phyloP scores from a whole-genome alignment of 164 flowering plant species.

The Protea cynaroides region DNA sequence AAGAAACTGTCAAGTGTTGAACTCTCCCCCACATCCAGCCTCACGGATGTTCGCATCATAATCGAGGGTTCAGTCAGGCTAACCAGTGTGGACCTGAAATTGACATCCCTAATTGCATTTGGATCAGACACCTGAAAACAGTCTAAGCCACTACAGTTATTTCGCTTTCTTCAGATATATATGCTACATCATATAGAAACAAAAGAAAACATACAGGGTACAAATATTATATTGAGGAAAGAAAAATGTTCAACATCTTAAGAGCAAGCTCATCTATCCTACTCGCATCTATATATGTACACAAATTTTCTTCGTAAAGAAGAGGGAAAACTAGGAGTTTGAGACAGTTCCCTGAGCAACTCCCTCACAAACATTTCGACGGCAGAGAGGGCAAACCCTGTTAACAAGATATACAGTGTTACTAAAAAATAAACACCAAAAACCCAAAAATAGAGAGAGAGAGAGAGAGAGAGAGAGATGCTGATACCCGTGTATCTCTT shows the following conservation, averaged over 20 bases:
- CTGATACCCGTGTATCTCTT: conserved; percentile 76
- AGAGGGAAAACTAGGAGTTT: conserved; percentile 15
- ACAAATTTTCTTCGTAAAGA: conserved; percentile 10
- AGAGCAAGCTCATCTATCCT: neutral
- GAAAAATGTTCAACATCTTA: neutral
- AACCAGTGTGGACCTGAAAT: no score
- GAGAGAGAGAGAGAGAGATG: neutral
- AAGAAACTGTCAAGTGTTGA: no score
- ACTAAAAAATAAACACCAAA: neutral
- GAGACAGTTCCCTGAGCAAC: conserved; percentile 22
- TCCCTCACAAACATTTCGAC: conserved; percentile 65
- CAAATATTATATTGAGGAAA: neutral
- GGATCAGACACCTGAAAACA: no score
- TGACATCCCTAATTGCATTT: no score
- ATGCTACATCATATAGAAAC: neutral
- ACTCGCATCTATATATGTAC: conserved; percentile 22
- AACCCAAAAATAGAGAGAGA: neutral
- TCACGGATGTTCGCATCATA: no score
- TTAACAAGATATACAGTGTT: neutral
- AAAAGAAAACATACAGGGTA: neutral
- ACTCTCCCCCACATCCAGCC: no score
- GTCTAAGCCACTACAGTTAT: no score
- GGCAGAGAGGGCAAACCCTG: conserved; percentile 84
- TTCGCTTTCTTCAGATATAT: no score
- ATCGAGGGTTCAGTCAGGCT: no score